A percentile compares a stretch with the other conserved stretches of the same genome.
phyloP scores from a whole-genome alignment of 768 basidiomycete genomes.

The Pulveroboletus sp. region DNA sequence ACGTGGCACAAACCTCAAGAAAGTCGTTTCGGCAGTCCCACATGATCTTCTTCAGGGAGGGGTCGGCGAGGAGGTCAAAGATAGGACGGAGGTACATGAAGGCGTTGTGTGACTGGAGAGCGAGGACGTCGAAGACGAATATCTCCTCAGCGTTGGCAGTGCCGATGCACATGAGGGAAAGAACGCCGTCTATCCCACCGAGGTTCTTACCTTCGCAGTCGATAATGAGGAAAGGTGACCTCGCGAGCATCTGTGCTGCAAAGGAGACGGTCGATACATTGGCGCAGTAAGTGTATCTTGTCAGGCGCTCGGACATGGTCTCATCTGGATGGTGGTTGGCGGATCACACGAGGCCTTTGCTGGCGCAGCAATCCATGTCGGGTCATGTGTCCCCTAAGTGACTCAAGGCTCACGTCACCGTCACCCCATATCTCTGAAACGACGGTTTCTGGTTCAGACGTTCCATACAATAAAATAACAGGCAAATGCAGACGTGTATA shows the following conservation, averaged over 20 bases:
- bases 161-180: conserved; percentile 36
- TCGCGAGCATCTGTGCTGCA: conserved; percentile 19
- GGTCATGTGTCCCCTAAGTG: conserved; percentile 1
- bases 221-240: conserved; percentile 29
- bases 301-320: conserved; percentile 16
- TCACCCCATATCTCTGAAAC: no score
- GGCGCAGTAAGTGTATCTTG: conserved; percentile 22
- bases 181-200: conserved; percentile 28
- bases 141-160: conserved; percentile 30
- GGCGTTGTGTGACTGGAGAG: conserved; percentile 17
- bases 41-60: conserved; percentile 35
- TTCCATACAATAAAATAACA: background rate
- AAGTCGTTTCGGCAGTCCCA: conserved; percentile 43
- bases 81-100: conserved; percentile 23
- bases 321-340: conserved; percentile 2
- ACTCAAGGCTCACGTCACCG: no score
- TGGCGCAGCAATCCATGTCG: conserved; percentile 4
- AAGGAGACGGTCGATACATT: conserved; percentile 9
- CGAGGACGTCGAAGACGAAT: conserved; percentile 37
- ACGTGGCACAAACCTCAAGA: conserved; percentile 31
- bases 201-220: conserved; percentile 41
- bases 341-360: conserved; percentile 11
- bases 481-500: no score
- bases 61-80: conserved; percentile 27
- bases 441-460: no score